phyloP scores from a whole-genome alignment of 176 grass and related monocot genomes.

The Elaeis guineensis region DNA sequence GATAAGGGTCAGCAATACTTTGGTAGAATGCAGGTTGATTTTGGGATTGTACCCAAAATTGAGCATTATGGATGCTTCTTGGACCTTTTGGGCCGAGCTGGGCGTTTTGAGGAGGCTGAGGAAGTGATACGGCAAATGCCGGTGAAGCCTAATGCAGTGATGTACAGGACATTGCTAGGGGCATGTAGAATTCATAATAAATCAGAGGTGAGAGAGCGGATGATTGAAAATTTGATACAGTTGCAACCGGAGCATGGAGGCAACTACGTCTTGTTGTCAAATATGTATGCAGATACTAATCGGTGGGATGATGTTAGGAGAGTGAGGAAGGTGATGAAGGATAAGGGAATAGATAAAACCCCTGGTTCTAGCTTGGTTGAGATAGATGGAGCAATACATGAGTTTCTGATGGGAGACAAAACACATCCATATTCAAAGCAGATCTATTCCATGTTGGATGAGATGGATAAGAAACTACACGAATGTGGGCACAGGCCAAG shows the following conservation, averaged over 20 bases:
- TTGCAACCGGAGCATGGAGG: conserved; percentile 3
- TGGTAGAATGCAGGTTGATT: conserved; percentile 28
- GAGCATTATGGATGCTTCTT: conserved; percentile 28
- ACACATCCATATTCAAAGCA: conserved; percentile 5
- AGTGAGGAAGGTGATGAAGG: conserved; percentile 29
- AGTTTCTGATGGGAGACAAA: conserved; percentile 36
- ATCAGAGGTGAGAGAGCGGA: neutral
- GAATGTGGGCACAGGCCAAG: conserved; percentile 5
- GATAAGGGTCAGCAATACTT: conserved; percentile 29
- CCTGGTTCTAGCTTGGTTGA: conserved; percentile 38
- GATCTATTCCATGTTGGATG: conserved; percentile 3
- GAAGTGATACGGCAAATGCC: conserved; percentile 6
- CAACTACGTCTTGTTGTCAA: neutral
- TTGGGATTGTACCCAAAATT: conserved; percentile 18
- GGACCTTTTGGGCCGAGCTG: conserved; percentile 10
- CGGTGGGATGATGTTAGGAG: conserved; percentile 28
- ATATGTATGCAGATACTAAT: conserved; percentile 15
- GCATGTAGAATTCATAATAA: conserved; percentile 14
- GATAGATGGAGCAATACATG: conserved; percentile 23
- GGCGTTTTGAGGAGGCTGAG: conserved; percentile 8
- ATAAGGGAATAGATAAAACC: conserved; percentile 33
- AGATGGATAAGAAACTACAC: conserved; percentile 8
- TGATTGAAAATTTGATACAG: neutral
- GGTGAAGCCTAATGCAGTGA: conserved; percentile 7
- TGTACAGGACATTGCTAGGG: conserved; percentile 9